phyloP scores from a whole-genome alignment of 768 basidiomycete species.

The Solioccasus polychromus region DNA sequence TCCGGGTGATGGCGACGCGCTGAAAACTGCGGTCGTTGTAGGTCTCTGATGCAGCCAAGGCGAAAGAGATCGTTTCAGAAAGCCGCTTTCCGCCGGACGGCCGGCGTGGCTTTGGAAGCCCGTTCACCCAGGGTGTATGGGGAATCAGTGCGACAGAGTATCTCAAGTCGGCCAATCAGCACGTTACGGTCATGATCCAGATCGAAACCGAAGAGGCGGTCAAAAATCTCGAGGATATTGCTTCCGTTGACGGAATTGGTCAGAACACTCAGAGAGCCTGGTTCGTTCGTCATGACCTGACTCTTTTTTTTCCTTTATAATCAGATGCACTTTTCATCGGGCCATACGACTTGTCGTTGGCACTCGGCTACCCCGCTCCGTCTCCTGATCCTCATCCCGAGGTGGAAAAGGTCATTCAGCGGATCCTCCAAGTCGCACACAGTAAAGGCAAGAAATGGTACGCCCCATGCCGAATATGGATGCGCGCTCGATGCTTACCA shows the following conservation, averaged over 20 bases:
- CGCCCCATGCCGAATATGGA: constrained; percentile 2
- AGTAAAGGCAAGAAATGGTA: constrained; percentile 64
- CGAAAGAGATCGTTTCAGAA: constrained; percentile 52
- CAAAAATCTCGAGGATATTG: constrained; percentile 57
- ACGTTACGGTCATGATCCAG: constrained; percentile 58
- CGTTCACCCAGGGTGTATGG: constrained; percentile 61
- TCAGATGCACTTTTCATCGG: constrained; percentile 59
- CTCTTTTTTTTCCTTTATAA: not conserved
- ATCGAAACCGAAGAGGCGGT: constrained; percentile 64
- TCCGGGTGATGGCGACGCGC: not conserved
- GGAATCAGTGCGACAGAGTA: constrained; percentile 51
- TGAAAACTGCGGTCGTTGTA: no score
- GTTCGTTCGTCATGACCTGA: not conserved
- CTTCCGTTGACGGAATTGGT: constrained; percentile 61
- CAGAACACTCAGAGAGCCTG: constrained; percentile 10
- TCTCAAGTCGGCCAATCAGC: constrained; percentile 51
- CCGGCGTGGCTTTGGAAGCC: constrained; percentile 61
- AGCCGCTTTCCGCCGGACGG: constrained; percentile 62
- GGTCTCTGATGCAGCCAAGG: constrained; percentile 59
- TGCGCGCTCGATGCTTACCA: not conserved
- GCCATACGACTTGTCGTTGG: constrained; percentile 65
- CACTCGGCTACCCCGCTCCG: constrained; percentile 57
- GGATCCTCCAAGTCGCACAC: constrained; percentile 49
- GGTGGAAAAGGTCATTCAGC: constrained; percentile 57
- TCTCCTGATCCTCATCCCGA: constrained; percentile 64